A percentile compares a stretch with the other conserved stretches of the same genome.
Conservation (phyloP, 202 grass and related monocot species). For the Schoenoplectus triqueter region DNA sequence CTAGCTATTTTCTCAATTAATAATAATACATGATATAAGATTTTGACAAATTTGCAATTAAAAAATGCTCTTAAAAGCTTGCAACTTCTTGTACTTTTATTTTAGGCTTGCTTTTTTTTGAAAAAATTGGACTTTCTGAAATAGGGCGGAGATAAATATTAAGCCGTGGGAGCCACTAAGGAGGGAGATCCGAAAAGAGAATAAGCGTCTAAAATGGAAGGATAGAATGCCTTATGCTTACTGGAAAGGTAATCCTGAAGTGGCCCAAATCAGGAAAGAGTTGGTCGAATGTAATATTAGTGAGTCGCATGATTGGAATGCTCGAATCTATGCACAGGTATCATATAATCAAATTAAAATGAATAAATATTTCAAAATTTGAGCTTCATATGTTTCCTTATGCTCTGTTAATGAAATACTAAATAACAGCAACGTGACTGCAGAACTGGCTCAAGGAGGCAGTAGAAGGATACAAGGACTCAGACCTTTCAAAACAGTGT, state of each 20-base stretch:
- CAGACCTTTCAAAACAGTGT: conserved; percentile 74
- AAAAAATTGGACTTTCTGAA: neutral
- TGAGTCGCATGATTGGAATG: conserved; percentile 63
- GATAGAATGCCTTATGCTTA: conserved; percentile 82
- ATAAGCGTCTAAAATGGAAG: conserved; percentile 53
- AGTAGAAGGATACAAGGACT: conserved; percentile 60
- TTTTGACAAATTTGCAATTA: neutral
- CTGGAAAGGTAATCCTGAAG: conserved; percentile 90
- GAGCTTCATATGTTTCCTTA: neutral
- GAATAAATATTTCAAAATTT: conserved; percentile 18
- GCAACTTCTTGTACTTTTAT: neutral
- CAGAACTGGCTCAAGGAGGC: conserved; percentile 86
- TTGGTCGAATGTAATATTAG: conserved; percentile 77
- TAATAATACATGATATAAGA: neutral
- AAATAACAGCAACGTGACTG: neutral
- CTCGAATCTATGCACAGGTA: conserved; percentile 84
- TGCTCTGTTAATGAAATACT: neutral
- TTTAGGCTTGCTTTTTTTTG: neutral
- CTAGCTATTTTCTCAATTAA: conserved; percentile 18
- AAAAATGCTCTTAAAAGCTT: neutral
- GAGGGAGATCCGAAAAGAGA: conserved; percentile 56
- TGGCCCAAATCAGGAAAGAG: conserved; percentile 59
- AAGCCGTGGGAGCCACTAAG: conserved; percentile 71
- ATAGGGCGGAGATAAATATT: conserved; percentile 93
- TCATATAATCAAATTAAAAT: neutral